Base-by-base conservation (phyloP, 768 basidiomycete species). In the Aureoboletus auriporus region DNA sequence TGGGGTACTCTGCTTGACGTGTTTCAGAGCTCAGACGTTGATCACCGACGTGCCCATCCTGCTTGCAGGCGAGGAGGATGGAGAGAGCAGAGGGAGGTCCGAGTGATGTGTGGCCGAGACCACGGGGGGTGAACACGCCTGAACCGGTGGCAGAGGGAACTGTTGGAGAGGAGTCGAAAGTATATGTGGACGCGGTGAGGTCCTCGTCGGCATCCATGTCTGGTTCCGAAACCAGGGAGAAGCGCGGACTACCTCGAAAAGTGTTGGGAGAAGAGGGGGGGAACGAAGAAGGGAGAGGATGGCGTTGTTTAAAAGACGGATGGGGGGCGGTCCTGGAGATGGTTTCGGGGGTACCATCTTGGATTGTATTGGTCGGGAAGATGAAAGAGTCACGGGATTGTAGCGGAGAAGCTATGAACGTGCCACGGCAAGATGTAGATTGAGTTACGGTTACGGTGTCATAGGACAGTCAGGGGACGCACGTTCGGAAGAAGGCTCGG, bases 351-450 rank as follows among this genome's bases (percentile, higher is more conserved):
- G 54, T 51, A 11, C 60, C 54, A 57, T 59, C 60, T 50, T 56
- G 60, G 40, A 54, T 59, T 1, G 54, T 17, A 44, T n/a, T 47
- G 20, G 34, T 55, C 16, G 71, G 72, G 50, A 75, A 74, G 48
- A 75, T 71, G 59, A 75, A 69, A 2, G 69, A 62, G 49, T 71
- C 69, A 55, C 60, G 56, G 51, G 60, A 62, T 39, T 54, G 61
- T 38, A 56, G 59, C 30, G 35, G 16, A 28, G 57, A 56, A 53
- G 49, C 61, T 59, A 47, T 8, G 50, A 63, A 64, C 52, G 62
- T 63, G 62, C 42, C 43, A 49, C 35, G 37, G 50, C 38, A 46
- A 53, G 28, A 8, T 36, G 39, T 11, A 16, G 20, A 13, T 45
- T 39, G 28, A 37, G 37, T 60, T 52, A 53, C 47, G 44, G 34